Evolutionary conservation across 805 yeast species (phyloP).

Genomic region (Schwanniomyces occidentalis): DNA sequence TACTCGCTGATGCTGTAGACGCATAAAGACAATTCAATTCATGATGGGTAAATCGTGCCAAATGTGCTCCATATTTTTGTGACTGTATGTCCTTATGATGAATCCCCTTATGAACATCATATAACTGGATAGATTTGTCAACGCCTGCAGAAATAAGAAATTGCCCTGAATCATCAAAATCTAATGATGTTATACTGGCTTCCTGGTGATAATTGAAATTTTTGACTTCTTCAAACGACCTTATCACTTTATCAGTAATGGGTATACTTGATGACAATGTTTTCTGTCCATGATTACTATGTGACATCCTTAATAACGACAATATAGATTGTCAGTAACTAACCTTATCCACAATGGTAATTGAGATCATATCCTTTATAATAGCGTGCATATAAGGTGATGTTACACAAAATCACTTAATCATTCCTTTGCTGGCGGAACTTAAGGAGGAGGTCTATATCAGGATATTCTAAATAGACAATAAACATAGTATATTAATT

Average conservation of each 20-base stretch:
- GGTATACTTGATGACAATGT: conserved; percentile 12
- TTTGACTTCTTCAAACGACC: conserved; percentile 42
- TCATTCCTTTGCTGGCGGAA: background rate
- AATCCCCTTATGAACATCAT: conserved; percentile 70
- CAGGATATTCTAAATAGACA: background rate
- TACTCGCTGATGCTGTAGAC: conserved; percentile 53
- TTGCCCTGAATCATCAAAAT: conserved; percentile 83
- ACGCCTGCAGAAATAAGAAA: conserved; percentile 72
- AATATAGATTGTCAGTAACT: too few species aligned
- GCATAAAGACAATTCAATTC: conserved; percentile 76
- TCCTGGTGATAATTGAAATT: conserved; percentile 50
- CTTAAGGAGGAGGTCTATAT: background rate
- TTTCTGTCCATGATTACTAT: conserved; percentile 6
- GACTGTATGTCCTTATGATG: conserved; percentile 70
- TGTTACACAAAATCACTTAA: background rate
- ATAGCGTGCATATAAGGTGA: background rate
- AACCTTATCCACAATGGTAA: too few species aligned
- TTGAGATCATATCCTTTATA: background rate
- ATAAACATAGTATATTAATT: background rate
- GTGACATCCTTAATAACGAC: conserved; percentile 8
- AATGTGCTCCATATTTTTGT: conserved; percentile 89
- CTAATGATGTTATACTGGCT: conserved; percentile 65
- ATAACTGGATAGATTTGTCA: conserved; percentile 81
- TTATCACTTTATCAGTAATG: conserved; percentile 26
- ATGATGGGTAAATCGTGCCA: conserved; percentile 80